Percentiles rank a stretch among this genome's conserved stretches.
Evolutionary conservation across 176 grass and related monocot genomes (phyloP).

Genomic region (Stipa capillata): DNA sequence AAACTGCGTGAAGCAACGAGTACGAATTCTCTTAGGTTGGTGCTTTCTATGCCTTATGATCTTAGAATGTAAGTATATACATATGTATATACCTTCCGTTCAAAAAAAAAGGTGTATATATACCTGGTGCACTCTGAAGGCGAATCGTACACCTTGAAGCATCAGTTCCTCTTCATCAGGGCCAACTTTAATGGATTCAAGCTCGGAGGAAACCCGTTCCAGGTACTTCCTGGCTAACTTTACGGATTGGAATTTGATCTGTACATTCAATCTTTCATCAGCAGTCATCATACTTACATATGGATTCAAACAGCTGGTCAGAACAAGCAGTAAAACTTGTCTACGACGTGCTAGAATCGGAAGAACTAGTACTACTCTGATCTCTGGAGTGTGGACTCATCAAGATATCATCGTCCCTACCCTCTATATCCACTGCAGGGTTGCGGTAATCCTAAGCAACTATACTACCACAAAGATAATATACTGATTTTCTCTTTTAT

Average conservation of each 20-base stretch:
- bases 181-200: constrained; percentile 50
- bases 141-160: constrained; percentile 91
- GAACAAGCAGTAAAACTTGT: not conserved
- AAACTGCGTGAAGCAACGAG: constrained; percentile 44
- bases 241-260: constrained; percentile 93
- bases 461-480: not conserved
- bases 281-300: not conserved
- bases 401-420: not conserved
- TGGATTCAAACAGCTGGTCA: not conserved
- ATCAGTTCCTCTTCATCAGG: constrained; percentile 91
- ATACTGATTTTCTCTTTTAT: no score
- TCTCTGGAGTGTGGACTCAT: no score
- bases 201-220: constrained; percentile 82
- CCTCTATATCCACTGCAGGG: no score
- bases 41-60: not conserved
- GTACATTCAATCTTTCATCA: not conserved
- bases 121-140: constrained; percentile 99
- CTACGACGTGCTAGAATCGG: not conserved
- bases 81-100: no score
- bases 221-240: constrained; percentile 88
- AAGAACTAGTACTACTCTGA: no score
- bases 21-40: not conserved
- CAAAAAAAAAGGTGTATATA: no score
- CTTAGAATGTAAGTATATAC: no score
- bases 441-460: not conserved